phyloP scores from a whole-genome alignment of 129 eudicot genomes.

The Dittrichia graveolens region DNA sequence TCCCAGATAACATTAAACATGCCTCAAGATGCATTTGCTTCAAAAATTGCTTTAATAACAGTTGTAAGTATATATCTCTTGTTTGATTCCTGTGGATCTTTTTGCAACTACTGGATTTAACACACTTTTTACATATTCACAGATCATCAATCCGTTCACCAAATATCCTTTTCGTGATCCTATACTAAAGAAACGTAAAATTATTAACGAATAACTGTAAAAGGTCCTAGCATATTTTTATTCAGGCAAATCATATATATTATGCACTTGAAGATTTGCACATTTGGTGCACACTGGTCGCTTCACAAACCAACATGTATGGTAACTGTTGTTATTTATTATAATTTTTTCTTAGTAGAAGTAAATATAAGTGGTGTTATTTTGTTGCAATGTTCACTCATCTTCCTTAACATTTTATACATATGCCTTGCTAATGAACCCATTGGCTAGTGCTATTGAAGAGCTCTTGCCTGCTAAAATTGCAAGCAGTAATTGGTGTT shows the following conservation, averaged over 20 bases:
- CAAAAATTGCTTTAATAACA: slow-evolving; percentile 84
- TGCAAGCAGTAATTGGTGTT: slow-evolving; percentile 52
- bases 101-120: neutral
- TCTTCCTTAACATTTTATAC: slow-evolving; percentile 53
- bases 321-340: too few relatives aligned
- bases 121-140: neutral
- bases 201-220: neutral
- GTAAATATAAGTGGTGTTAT: neutral
- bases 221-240: neutral
- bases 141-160: slow-evolving; percentile 39
- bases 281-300: neutral
- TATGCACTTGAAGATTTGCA: neutral
- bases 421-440: slow-evolving; percentile 82
- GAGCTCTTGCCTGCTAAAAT: slow-evolving; percentile 69
- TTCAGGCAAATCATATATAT: neutral
- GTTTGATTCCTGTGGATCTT: neutral
- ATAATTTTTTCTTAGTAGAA: neutral
- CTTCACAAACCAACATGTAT: too few relatives aligned
- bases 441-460: slow-evolving; percentile 87
- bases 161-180: slow-evolving; percentile 37
- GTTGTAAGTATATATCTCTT: slow-evolving; percentile 51
- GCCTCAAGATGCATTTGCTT: slow-evolving; percentile 57
- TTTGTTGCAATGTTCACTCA: neutral
- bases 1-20: slow-evolving; percentile 80
- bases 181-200: neutral